Base-by-base conservation (phyloP, 2,329 filamentous ascomycete species). In the Tolypocladium capitatum region DNA sequence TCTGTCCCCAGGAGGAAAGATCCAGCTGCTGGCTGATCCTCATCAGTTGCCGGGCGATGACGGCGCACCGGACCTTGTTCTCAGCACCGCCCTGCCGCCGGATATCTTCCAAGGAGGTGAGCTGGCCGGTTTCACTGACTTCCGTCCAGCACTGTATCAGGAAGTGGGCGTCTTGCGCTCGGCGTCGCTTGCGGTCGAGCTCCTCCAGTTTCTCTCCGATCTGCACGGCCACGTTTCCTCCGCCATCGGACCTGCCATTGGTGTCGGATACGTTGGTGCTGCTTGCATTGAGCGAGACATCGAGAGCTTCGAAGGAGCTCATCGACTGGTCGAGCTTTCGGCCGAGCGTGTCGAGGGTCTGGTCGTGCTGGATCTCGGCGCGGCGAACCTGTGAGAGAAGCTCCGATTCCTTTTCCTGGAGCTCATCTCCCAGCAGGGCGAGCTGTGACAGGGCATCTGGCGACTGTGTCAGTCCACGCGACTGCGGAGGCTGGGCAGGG, bases 71-170 rank as follows among this genome's bases (percentile, higher is more conserved):
- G 42, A 98, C 87, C 64, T 95, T 97, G 63, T 91, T 90, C 56
- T 95, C 90, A 11, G 86, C 85, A 27, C 84, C 84, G 1, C 87
- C 88, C 55, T 89, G 84, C 53, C 86, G 78, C 59, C 91, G 79
- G 50, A 97, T 83, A 53, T 94, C 89, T 63, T 97, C 88, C 43
- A 98, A 68, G n/a, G 84, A 82, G 9, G 85, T 84, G 48, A 97
- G 74, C 56, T 92, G 82, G 4, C 92, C 92, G 9, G 84, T 83
- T 59, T 95, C 90, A 65, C 84, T 90, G 56, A 98, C 88, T 60
- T 97, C 91, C 36, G 88, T 81, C 91, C 92, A 98, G 69, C 92
- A 98, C 62, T 94, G 86, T 54, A 98, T 89, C 50, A 98, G 68
- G 63, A 97, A 97, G 61, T 86, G 91, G 51, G 92, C 90, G 69